These are phyloP conservation scores for Hypomyces rosellus DNA, from an alignment of 2,329 filamentous ascomycete genomes.

Conservation along the genomic window DNA sequence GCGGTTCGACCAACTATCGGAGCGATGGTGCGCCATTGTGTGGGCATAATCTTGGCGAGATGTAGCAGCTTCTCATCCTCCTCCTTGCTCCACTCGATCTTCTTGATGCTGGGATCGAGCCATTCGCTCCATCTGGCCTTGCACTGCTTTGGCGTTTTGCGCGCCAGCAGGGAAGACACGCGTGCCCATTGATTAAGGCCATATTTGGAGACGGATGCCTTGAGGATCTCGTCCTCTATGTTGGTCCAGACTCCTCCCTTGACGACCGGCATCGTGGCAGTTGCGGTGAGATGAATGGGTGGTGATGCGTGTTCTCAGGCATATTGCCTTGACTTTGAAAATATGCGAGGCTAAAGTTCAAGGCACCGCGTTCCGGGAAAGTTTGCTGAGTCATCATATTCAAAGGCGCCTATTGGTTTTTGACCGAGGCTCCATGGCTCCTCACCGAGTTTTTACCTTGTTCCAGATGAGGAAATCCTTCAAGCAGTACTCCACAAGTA, in stretches of 20 bases:
- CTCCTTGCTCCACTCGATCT: constrained; percentile 98
- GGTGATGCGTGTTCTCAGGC: constrained; percentile 5
- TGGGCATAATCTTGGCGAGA: constrained; percentile 96
- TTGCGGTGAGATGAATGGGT: constrained; percentile 4
- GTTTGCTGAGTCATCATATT: constrained; percentile 11
- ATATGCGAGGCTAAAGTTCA: constrained; percentile 17
- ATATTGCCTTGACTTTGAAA: constrained; percentile 17
- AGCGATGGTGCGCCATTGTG: constrained; percentile 97
- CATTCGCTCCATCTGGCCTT: constrained; percentile 98
- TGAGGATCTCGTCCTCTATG: constrained; percentile 91
- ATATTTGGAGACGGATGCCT: constrained; percentile 91
- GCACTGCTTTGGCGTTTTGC: constrained; percentile 98
- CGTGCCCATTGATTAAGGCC: constrained; percentile 97
- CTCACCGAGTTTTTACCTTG: constrained; percentile 4
- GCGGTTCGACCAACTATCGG: constrained; percentile 94
- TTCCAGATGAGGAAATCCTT: background rate
- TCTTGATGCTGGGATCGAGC: constrained; percentile 95
- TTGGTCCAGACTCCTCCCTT: constrained; percentile 72
- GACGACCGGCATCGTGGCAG: constrained; percentile 58
- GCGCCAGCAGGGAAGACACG: constrained; percentile 90
- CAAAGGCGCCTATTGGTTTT: background rate
- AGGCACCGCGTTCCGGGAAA: constrained; percentile 8
- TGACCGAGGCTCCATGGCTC: background rate
- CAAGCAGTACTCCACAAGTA: background rate
- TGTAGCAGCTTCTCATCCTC: constrained; percentile 97